Conservation (phyloP, 2,329 filamentous ascomycete species). For the Grosmannia clavigera region DNA sequence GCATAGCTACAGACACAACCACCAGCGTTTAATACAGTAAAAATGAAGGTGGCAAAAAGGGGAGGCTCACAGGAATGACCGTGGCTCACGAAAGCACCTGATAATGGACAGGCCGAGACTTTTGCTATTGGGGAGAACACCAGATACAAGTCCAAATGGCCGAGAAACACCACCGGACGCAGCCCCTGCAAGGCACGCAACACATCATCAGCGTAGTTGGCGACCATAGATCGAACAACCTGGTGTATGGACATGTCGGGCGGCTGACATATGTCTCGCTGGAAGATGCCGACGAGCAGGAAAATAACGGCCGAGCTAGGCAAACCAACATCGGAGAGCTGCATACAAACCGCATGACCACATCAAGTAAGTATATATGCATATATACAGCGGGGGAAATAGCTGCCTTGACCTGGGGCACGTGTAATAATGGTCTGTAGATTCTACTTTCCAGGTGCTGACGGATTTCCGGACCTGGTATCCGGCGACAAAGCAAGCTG, state of each 20-base stretch:
- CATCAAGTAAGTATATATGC: slow-evolving; percentile 13
- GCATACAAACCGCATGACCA: slow-evolving; percentile 4
- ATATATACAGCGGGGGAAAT: too few relatives aligned
- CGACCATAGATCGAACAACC: slow-evolving; percentile 29
- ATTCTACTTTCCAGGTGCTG: slow-evolving; percentile 16
- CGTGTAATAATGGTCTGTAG: neutral
- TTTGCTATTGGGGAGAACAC: neutral
- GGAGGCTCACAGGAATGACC: neutral
- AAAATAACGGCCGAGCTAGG: neutral
- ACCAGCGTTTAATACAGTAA: neutral
- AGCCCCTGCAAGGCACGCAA: neutral
- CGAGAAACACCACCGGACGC: slow-evolving; percentile 9
- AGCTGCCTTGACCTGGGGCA: neutral
- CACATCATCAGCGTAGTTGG: slow-evolving; percentile 6
- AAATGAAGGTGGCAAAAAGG: neutral
- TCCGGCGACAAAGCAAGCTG: slow-evolving; percentile 9
- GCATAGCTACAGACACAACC: neutral
- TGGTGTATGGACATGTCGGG: slow-evolving; percentile 42
- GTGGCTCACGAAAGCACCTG: neutral
- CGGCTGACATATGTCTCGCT: slow-evolving; percentile 29
- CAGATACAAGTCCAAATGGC: slow-evolving; percentile 12
- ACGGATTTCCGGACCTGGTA: slow-evolving; percentile 17
- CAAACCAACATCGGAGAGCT: slow-evolving; percentile 4
- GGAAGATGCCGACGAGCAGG: slow-evolving; percentile 7
- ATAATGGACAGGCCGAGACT: neutral